Base-by-base conservation (phyloP, 75 land plant genomes). In the Adiantum capillusveneris region DNA sequence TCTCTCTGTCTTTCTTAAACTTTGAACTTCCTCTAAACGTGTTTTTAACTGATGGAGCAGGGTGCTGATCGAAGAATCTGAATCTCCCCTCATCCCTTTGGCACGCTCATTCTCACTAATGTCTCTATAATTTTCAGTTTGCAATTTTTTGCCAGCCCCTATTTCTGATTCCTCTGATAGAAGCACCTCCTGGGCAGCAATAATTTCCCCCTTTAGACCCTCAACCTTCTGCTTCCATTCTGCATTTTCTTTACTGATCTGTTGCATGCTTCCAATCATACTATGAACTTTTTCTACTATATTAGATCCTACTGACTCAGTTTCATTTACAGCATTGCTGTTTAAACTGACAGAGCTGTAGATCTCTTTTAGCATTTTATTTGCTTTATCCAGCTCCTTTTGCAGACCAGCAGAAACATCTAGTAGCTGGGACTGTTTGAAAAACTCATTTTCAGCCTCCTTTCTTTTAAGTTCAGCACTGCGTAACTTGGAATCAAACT, bases 21-120 rank as follows among this genome's bases (percentile, higher is more conserved):
- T 24, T 53, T 53, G 55, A 53, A 26, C 24, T 53, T 53, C 55
- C 24, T 53, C 55, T 53, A 53, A 26, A 25, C 55, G 5, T 2
- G 50, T 6, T 21, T 6, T 2, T 14, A 46, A 18, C 5, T 21
- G 22, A 18, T n/a, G 5, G 14, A 46, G 22, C 5, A 46, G 22
- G 3, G 5, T 14, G 9, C 9, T 34, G 3, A 34, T 5, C 3
- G 37, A 34, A 34, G 37, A 9, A 5, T 3, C 37, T 5, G 9
- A 9, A 34, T 34, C 37, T 34, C 37, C 37, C 3, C 9, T 34
- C 9, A 3, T 34, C 9, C 37, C 37, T 34, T 34, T 9, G 9
- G 37, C 37, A 34, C 7, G 9, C 37, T 3, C 3, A 34, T 5
- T 34, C 3, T 5, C 9, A 9, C 37, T 34, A 9, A 9, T 34